Base-by-base conservation (phyloP, 768 basidiomycete genomes). In the Butyriboletus loyo region DNA sequence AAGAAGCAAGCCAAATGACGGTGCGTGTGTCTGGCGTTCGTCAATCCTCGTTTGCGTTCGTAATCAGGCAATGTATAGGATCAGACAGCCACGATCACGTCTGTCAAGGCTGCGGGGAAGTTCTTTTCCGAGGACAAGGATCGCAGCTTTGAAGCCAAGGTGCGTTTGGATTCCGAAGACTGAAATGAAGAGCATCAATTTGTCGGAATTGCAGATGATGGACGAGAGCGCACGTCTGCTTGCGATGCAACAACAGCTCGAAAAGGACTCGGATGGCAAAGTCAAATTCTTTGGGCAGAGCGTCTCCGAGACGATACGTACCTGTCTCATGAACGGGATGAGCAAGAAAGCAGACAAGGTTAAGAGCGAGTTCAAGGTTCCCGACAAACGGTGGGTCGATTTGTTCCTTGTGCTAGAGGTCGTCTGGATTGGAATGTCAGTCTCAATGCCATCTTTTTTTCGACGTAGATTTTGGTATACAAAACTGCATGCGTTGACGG, bases 101-200 rank as follows among this genome's bases (percentile, higher is more conserved):
- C 85, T 15, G 81, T 96, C 49, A 87, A 86, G 65, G 77, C 83
- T 17, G 92, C 95, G 1, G 89, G 92, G 54, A 98, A 94, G 65
- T 93, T 90, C 71, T 94, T 98, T 64, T 87, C 85, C 1, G 94
- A 99, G 66, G 93, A 98, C 66, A 98, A 94, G 68, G 94, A 98
- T 58, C 79, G 86, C 2, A 59, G 71, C 0, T 98, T 98, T 65
- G 97, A 99, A 69, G 86, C 94, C 7, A 96, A 89, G 82, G 94
- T 89, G 46, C 19, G 68, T 58, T n/a, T 17, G 5, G 7, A 2
- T 32, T 24, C 6, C 14, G 11, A 22, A 10, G 2, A 15, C 1
- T 6, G 11, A 11, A 3, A 7, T 3, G 3, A 2, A 9, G 31
- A 5, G 1, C 0, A 5, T 37, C 49, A 41, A 49, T 36, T 21